Conservation (phyloP, 495 filamentous ascomycete species). For the Evernia prunastri region DNA sequence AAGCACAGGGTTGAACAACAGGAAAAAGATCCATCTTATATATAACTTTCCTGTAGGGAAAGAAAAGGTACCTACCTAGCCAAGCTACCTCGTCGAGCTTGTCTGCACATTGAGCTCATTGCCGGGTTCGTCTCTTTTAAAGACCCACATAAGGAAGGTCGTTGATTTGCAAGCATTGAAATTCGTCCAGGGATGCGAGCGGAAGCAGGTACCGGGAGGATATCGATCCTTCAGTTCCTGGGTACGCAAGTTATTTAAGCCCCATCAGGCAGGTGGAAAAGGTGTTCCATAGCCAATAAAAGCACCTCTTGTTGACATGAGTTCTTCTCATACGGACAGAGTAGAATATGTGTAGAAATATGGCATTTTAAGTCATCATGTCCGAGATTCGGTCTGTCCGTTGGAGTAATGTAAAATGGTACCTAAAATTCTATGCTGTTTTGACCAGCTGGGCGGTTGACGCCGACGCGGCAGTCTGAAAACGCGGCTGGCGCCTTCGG, state of each 20-base stretch:
- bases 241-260: not conserved
- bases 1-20: not conserved
- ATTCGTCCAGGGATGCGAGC: not conserved
- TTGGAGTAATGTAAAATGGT: no score
- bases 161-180: no score
- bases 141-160: not conserved
- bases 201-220: not conserved
- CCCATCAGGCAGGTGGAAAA: not conserved
- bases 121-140: not conserved
- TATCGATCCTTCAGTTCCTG: not conserved
- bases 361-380: not conserved
- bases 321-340: no score
- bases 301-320: not conserved
- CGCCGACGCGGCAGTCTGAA: not conserved
- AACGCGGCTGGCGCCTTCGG: not conserved
- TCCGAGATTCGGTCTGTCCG: not conserved
- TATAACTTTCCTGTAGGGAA: not conserved
- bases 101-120: not conserved
- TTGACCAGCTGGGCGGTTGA: not conserved
- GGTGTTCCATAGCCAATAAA: not conserved
- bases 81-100: not conserved
- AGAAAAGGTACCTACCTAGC: not conserved
- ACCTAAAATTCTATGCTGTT: no score
- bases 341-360: not conserved
- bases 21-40: not conserved